Conservation (phyloP, 75 land plant species). For the Ceratopteris richardii region DNA sequence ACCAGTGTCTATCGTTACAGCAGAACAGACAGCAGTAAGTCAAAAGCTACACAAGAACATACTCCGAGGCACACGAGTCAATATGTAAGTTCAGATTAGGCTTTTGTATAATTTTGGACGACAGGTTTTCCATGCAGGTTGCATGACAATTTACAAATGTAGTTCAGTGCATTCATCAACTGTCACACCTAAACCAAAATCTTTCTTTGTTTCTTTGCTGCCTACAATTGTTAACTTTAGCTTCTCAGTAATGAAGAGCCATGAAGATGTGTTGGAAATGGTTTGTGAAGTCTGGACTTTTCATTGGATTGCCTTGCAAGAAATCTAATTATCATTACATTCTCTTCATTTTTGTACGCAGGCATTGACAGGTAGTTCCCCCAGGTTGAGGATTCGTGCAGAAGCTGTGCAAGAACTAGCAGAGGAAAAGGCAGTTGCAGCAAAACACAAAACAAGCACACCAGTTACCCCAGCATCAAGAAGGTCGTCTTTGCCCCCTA, state of each 20-base stretch:
- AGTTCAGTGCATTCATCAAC: too few relatives aligned
- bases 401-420: neutral
- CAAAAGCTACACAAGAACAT: neutral
- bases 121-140: too few relatives aligned
- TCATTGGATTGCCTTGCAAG: too few relatives aligned
- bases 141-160: too few relatives aligned
- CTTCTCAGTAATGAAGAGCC: too few relatives aligned
- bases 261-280: too few relatives aligned
- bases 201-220: too few relatives aligned
- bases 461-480: neutral
- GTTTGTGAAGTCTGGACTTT: too few relatives aligned
- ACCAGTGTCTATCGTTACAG: neutral
- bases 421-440: neutral
- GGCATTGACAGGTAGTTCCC: constrained; percentile 2
- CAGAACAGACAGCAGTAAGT: neutral
- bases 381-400: neutral
- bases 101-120: too few relatives aligned
- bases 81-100: neutral
- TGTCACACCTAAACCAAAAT: too few relatives aligned
- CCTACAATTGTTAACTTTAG: too few relatives aligned
- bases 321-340: neutral
- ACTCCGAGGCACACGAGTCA: neutral
- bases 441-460: neutral
- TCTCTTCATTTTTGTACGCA: neutral
- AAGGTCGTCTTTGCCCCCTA: neutral